Base-by-base conservation (phyloP, 2,329 filamentous ascomycete genomes). In the Penicillium sp. region DNA sequence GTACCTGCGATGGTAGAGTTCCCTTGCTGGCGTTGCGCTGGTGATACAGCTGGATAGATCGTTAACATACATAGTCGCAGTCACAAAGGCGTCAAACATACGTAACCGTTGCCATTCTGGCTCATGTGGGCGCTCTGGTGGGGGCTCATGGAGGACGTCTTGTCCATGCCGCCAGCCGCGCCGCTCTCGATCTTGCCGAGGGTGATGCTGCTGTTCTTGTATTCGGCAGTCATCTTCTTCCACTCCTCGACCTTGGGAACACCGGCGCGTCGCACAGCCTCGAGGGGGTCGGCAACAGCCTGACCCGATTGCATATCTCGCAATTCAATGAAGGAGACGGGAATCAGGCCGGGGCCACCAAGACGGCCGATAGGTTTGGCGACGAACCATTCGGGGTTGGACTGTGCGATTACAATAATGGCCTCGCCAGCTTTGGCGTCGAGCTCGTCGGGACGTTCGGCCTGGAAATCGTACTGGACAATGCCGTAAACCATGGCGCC, bases 161-260 rank as follows among this genome's bases (percentile, higher is more conserved):
- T 80, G 59, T 89, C 82, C 79, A 88, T 84, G 43, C 80, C 78
- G 22, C 57, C 50, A 42, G 46, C 22, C 8, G 44, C 32, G 11
- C 52, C 51, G 54, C 64, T 66, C 46, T 91, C 88, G 57, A 94
- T 91, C 70, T 91, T 95, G 57, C 93, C 93, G 34, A 98, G 75
- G 0, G 90, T 91, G 65, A 98, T 97, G 71, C 93, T 97, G 68
- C 90, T 95, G 67, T 97, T 96, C 76, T 98, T 98, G 73, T 98
- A 98, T 55, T 96, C 91, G 46, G 91, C 91, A 0, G 93, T 90
- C 89, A 96, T 96, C 73, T 94, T 95, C 76, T 98, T 98, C 93
- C 93, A 98, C 62, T 98, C 93, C 65, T 98, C 93, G 3, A 98
- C 93, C 61, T 85, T 86, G 10, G 93, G 93, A 6, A 98, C 90